Conservation (phyloP, 306 rosid species). For the Cicer yamashitae region DNA sequence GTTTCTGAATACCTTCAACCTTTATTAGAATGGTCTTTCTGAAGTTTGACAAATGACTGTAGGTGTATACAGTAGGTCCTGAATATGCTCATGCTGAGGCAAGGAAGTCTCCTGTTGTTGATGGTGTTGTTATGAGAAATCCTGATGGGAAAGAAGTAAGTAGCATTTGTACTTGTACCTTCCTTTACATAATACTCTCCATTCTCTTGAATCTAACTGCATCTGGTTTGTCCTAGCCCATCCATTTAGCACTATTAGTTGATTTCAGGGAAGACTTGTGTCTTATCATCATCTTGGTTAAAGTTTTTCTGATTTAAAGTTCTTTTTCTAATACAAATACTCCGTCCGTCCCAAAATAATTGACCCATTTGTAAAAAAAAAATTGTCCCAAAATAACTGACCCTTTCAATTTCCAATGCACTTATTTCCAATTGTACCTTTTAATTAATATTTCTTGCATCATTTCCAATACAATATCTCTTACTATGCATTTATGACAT, state of each 20-base stretch:
- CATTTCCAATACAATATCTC: too few relatives aligned
- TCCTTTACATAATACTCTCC: slow-evolving; percentile 19
- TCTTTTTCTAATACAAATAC: not conserved
- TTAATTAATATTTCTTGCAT: too few relatives aligned
- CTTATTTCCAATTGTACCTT: too few relatives aligned
- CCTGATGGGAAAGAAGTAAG: slow-evolving; percentile 98
- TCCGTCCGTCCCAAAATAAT: not conserved
- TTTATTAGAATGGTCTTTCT: slow-evolving; percentile 28
- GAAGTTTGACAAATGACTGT: slow-evolving; percentile 48
- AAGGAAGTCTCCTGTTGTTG: slow-evolving; percentile 99
- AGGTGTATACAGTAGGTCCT: slow-evolving; percentile 98
- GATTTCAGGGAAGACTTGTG: slow-evolving; percentile 11
- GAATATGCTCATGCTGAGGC: slow-evolving; percentile 99
- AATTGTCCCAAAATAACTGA: too few relatives aligned
- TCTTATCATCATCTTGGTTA: not conserved
- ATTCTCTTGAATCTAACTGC: slow-evolving; percentile 23
- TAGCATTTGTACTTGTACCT: slow-evolving; percentile 25
- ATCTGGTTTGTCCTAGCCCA: slow-evolving; percentile 13
- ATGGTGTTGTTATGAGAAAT: slow-evolving; percentile 99
- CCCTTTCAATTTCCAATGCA: too few relatives aligned
- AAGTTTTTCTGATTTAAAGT: not conserved
- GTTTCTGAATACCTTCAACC: slow-evolving; percentile 32
- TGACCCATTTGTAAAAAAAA: too few relatives aligned
- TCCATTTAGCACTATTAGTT: slow-evolving; percentile 33
- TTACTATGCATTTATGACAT: too few relatives aligned